Conservation (phyloP, 257 asterid genomes). For the Salvia rosmarinus region DNA sequence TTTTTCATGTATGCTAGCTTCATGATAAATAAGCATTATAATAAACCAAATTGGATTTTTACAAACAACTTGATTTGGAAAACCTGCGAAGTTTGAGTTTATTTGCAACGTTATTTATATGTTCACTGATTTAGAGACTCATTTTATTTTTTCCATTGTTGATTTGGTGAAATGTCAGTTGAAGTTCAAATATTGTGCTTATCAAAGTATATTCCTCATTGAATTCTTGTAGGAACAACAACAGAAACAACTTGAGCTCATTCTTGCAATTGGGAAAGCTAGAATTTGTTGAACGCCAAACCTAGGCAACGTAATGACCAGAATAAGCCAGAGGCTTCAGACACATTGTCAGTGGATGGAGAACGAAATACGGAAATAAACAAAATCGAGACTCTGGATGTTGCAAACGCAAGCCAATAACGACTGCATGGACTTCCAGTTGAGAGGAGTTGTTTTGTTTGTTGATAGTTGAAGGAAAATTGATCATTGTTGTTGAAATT, state of each 20-base stretch:
- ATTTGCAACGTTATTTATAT: neutral
- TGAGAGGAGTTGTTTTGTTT: neutral
- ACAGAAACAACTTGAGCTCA: conserved; percentile 75
- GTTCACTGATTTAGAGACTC: neutral
- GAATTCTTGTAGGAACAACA: conserved; percentile 68
- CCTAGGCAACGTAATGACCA: conserved; percentile 23
- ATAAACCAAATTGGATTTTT: neutral
- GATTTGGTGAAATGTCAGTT: neutral
- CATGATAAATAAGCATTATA: neutral
- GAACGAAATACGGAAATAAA: conserved; percentile 29
- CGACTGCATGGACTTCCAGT: conserved; percentile 28
- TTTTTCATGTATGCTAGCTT: neutral
- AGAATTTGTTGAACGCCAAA: conserved; percentile 37
- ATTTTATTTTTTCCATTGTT: neutral
- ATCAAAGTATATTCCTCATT: conserved; percentile 4
- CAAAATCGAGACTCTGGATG: conserved; percentile 42
- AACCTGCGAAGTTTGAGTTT: neutral
- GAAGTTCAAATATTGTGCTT: neutral
- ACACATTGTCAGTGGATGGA: conserved; percentile 18
- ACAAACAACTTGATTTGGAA: neutral
- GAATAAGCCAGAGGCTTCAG: conserved; percentile 28
- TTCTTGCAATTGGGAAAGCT: conserved; percentile 52
- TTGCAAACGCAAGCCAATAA: conserved; percentile 40
- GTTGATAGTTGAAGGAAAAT: neutral
- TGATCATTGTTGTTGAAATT: neutral